Percentiles rank a stretch among this genome's conserved stretches.
Evolutionary conservation across 495 filamentous ascomycete genomes (phyloP).

Genomic region (Entonaema liquescens): DNA sequence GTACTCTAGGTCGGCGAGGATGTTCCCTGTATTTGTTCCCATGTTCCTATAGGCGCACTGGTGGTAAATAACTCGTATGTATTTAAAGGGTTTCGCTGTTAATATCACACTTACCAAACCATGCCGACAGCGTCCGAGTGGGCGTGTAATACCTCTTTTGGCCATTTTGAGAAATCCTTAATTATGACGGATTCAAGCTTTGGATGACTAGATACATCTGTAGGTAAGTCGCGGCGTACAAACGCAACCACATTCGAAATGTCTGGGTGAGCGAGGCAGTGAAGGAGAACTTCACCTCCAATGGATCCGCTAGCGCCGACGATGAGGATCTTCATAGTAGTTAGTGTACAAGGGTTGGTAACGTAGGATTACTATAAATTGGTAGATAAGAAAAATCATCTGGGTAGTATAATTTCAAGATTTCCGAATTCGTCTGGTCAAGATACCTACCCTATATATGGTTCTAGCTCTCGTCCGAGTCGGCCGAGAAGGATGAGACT

Average conservation of each 20-base stretch:
- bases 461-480: not conserved
- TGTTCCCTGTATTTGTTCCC: not conserved
- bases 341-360: not conserved
- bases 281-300: not conserved
- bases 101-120: not conserved
- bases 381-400: not conserved
- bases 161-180: not conserved
- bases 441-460: not conserved
- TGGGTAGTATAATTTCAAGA: not conserved
- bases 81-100: not conserved
- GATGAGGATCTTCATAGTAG: not conserved
- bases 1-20: not conserved
- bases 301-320: not conserved
- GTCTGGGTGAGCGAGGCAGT: not conserved
- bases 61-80: not conserved
- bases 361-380: not conserved
- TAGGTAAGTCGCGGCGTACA: not conserved
- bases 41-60: not conserved
- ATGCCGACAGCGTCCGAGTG: not conserved
- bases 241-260: not conserved
- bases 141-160: not conserved
- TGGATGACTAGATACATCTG: not conserved
- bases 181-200: not conserved
- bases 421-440: not conserved
- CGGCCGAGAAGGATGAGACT: not conserved